phyloP scores from a whole-genome alignment of 495 filamentous ascomycete species.

The Amniculicola lignicola region DNA sequence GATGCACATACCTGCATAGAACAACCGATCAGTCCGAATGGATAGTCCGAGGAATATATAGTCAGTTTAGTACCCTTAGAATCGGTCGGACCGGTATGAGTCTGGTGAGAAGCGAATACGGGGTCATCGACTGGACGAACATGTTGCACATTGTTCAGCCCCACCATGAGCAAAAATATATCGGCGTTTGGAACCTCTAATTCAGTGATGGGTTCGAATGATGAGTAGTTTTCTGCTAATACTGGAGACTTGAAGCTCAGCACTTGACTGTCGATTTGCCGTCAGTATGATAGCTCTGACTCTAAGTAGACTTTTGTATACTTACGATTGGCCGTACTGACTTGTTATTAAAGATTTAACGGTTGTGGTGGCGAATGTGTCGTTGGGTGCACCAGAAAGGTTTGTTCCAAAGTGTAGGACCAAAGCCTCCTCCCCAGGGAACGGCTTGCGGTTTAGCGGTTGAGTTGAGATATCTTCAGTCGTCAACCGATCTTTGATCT shows the following conservation, averaged over 20 bases:
- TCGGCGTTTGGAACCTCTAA: not conserved
- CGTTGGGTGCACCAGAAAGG: too few relatives aligned
- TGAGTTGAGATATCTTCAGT: not conserved
- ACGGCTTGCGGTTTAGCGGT: not conserved
- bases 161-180: not conserved
- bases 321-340: too few relatives aligned
- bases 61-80: too few relatives aligned
- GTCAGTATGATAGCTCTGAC: not conserved
- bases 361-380: too few relatives aligned
- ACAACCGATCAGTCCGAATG: too few relatives aligned
- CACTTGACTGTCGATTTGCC: not conserved
- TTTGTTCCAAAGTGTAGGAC: not conserved
- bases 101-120: not conserved
- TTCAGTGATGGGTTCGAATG: not conserved
- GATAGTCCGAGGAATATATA: too few relatives aligned
- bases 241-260: not conserved
- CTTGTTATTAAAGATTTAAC: too few relatives aligned
- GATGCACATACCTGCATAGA: too few relatives aligned
- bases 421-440: not conserved
- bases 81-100: too few relatives aligned
- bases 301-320: too few relatives aligned
- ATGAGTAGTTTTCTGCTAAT: not conserved
- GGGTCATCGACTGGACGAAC: not conserved
- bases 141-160: not conserved
- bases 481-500: not conserved